Percentiles rank a stretch among this genome's conserved stretches.
phyloP scores from a whole-genome alignment of 352 stramenopile genomes.

The Pythium chondricola region DNA sequence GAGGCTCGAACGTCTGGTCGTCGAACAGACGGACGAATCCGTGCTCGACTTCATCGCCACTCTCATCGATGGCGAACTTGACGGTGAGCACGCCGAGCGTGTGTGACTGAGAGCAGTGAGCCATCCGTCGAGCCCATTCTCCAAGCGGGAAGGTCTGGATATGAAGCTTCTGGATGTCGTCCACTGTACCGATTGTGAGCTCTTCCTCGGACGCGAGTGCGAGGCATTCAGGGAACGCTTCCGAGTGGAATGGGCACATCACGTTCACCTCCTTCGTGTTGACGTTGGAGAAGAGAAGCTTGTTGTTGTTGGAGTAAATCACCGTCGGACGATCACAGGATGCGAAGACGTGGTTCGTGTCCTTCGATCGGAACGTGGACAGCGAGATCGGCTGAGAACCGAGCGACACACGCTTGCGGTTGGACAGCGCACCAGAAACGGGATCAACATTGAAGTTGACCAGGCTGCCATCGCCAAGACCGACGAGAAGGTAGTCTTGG shows the following conservation, averaged over 20 bases:
- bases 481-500: slow-evolving; percentile 92
- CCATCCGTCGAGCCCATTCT: slow-evolving; percentile 91
- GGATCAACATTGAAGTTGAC: slow-evolving; percentile 89
- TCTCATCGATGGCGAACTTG: slow-evolving; percentile 78
- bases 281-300: slow-evolving; percentile 96
- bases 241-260: slow-evolving; percentile 91
- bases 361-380: slow-evolving; percentile 89
- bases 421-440: slow-evolving; percentile 35
- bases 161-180: slow-evolving; percentile 99
- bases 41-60: slow-evolving; percentile 80
- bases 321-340: slow-evolving; percentile 96
- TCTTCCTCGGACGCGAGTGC: slow-evolving; percentile 93
- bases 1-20: slow-evolving; percentile 94
- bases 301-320: slow-evolving; percentile 95
- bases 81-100: slow-evolving; percentile 80
- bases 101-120: slow-evolving; percentile 74
- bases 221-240: slow-evolving; percentile 92
- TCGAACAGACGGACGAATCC: slow-evolving; percentile 94
- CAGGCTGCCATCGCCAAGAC: slow-evolving; percentile 94
- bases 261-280: slow-evolving; percentile 90
- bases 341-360: slow-evolving; percentile 94
- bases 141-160: slow-evolving; percentile 94
- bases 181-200: slow-evolving; percentile 95
- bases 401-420: slow-evolving; percentile 93
- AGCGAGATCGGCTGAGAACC: slow-evolving; percentile 93